Evolutionary conservation across 768 basidiomycete genomes (phyloP).

Genomic region (Amanita phalloides): DNA sequence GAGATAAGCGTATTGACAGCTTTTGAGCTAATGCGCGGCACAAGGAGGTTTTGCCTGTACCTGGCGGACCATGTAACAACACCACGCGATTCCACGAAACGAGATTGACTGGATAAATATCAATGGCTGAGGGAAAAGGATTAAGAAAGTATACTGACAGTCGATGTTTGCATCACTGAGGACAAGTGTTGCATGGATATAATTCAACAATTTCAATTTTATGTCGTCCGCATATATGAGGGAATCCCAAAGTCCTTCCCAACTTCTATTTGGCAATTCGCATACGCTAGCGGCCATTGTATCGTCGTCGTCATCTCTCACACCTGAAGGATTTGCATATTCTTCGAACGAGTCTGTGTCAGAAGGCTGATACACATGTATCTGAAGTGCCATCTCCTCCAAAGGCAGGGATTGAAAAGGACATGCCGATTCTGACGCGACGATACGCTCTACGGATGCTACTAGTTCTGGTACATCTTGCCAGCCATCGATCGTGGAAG

Average conservation of each 20-base stretch:
- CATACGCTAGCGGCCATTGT: constrained; percentile 86
- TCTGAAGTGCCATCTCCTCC: constrained; percentile 53
- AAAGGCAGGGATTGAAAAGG: constrained; percentile 41
- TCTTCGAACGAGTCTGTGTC: constrained; percentile 64
- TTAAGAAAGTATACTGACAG: constrained; percentile 35
- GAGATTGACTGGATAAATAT: constrained; percentile 56
- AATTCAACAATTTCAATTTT: constrained; percentile 83
- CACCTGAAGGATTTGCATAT: constrained; percentile 46
- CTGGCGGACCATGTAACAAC: constrained; percentile 91
- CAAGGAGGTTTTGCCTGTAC: constrained; percentile 94
- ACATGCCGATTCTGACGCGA: constrained; percentile 60
- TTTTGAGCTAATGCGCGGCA: constrained; percentile 95
- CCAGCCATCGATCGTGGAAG: constrained; percentile 72
- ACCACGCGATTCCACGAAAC: constrained; percentile 96
- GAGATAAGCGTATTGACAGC: constrained; percentile 79
- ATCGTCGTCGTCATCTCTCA: constrained; percentile 54
- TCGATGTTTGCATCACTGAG: constrained; percentile 85
- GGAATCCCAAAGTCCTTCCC: constrained; percentile 92
- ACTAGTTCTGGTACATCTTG: constrained; percentile 60
- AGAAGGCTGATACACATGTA: constrained; percentile 83
- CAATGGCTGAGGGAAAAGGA: constrained; percentile 1
- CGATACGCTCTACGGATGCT: constrained; percentile 67
- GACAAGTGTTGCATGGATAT: constrained; percentile 90
- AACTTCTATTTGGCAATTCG: constrained; percentile 71
- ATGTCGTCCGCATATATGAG: constrained; percentile 78